Percentiles rank a stretch among this genome's conserved stretches.
phyloP scores from a whole-genome alignment of 2,329 filamentous ascomycete species.

The Diplodia scrobiculata region DNA sequence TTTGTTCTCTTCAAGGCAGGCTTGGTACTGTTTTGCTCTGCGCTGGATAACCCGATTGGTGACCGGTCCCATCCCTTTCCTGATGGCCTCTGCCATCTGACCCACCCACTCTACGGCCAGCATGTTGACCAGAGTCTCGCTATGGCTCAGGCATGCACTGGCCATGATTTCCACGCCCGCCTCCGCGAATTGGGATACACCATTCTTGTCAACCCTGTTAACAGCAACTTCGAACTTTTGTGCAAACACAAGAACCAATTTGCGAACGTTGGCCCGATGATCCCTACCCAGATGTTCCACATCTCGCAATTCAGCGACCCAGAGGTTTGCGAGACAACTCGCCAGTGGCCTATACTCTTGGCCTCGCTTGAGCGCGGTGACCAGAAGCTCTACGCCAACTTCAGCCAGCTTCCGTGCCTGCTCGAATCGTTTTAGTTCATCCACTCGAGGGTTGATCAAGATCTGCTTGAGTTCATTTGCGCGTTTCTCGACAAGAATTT shows the following conservation, averaged over 20 bases:
- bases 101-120: neutral
- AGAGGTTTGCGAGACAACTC: neutral
- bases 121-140: neutral
- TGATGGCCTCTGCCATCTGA: neutral
- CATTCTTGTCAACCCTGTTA: neutral
- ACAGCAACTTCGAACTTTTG: neutral
- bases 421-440: neutral
- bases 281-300: neutral
- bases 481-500: neutral
- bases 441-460: neutral
- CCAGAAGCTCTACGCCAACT: neutral
- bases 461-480: neutral
- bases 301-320: neutral
- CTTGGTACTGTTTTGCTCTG: neutral
- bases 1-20: neutral
- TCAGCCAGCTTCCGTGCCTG: neutral
- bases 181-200: neutral
- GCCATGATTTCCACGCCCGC: neutral
- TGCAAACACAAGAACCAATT: neutral
- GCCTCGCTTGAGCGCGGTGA: neutral
- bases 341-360: neutral
- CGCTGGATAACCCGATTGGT: neutral
- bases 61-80: neutral
- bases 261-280: neutral
- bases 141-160: neutral